A percentile compares a stretch with the other conserved stretches of the same genome.
Conservation (phyloP, 352 stramenopile genomes). For the Elongisporangium undulatum region DNA sequence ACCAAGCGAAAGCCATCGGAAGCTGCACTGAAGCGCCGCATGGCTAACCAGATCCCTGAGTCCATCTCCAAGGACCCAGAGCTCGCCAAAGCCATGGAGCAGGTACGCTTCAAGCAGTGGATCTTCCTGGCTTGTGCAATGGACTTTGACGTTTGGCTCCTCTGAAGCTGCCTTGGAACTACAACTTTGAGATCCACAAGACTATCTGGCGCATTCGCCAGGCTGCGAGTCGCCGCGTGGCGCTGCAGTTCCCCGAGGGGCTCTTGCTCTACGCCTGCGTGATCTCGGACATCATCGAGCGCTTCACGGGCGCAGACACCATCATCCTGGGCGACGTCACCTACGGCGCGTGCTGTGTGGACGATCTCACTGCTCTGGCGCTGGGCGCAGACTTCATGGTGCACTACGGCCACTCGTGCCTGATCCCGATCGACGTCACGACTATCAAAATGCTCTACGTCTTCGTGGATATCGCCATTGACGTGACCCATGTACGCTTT, state of each 20-base stretch:
- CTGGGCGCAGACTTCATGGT: slow-evolving; percentile 97
- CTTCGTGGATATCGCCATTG: slow-evolving; percentile 99
- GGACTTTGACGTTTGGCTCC: neutral
- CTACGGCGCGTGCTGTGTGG: slow-evolving; percentile 99
- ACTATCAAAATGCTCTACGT: slow-evolving; percentile 98
- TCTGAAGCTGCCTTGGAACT: slow-evolving; percentile 92
- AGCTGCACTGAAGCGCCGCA: slow-evolving; percentile 52
- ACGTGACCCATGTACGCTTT: slow-evolving; percentile 90
- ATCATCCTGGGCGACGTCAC: slow-evolving; percentile 98
- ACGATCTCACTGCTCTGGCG: slow-evolving; percentile 95
- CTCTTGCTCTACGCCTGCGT: slow-evolving; percentile 97
- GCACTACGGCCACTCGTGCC: slow-evolving; percentile 99
- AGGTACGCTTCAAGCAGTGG: slow-evolving; percentile 19
- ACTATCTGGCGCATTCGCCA: slow-evolving; percentile 95
- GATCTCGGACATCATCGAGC: slow-evolving; percentile 98
- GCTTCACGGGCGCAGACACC: slow-evolving; percentile 88
- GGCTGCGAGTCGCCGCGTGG: slow-evolving; percentile 87
- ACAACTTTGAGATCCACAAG: slow-evolving; percentile 99
- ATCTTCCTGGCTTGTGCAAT: neutral
- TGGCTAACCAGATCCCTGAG: slow-evolving; percentile 88
- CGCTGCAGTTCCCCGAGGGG: slow-evolving; percentile 98
- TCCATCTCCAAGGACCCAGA: slow-evolving; percentile 86
- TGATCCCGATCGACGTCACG: slow-evolving; percentile 97
- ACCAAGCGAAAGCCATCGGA: slow-evolving; percentile 63
- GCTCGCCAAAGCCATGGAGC: slow-evolving; percentile 90